phyloP scores from a whole-genome alignment of 306 rosid genomes.

The Aeschynomene evenia region DNA sequence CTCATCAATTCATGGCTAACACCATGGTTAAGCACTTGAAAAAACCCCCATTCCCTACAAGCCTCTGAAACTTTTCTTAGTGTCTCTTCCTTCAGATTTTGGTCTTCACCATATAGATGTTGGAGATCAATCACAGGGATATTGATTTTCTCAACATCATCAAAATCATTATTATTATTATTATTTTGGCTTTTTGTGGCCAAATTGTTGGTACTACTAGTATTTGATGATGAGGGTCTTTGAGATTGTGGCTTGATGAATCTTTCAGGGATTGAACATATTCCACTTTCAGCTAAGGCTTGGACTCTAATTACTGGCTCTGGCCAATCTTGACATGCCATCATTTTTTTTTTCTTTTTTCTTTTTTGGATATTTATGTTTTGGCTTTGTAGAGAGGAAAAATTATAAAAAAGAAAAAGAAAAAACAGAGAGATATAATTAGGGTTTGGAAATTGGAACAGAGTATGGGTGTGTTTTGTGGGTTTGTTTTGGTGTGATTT shows the following conservation, averaged over 20 bases:
- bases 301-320: slow-evolving; percentile 77
- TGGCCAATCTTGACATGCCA: slow-evolving; percentile 71
- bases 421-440: not conserved
- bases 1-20: slow-evolving; percentile 62
- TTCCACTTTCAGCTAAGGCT: slow-evolving; percentile 68
- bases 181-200: not conserved
- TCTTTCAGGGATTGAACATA: slow-evolving; percentile 51
- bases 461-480: not conserved
- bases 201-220: not conserved
- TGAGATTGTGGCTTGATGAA: slow-evolving; percentile 58
- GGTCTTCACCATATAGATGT: slow-evolving; percentile 6
- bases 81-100: slow-evolving; percentile 3
- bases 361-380: not conserved
- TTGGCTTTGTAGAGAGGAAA: not conserved
- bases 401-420: not conserved
- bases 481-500: not conserved
- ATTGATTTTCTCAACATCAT: not conserved
- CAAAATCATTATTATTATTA: no score
- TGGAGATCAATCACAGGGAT: slow-evolving; percentile 62
- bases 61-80: slow-evolving; percentile 37
- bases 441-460: not conserved
- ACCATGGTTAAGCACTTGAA: slow-evolving; percentile 76
- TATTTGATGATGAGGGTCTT: no score
- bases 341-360: slow-evolving; percentile 1
- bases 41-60: slow-evolving; percentile 73